These are phyloP conservation scores for Crithidia fasciculata DNA, from an alignment of 208 protist species.

Conservation along the genomic window DNA sequence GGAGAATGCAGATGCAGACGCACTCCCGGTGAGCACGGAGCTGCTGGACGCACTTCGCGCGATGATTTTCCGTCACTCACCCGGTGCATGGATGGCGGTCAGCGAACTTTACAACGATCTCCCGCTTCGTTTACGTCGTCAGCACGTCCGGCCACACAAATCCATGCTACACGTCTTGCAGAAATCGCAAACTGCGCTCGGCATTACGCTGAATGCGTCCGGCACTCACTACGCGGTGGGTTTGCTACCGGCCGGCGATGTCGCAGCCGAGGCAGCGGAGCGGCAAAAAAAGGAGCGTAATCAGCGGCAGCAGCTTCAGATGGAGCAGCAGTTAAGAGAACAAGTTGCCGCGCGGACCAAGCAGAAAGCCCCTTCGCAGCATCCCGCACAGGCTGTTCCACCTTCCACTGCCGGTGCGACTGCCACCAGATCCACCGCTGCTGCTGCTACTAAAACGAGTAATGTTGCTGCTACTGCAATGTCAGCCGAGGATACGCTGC, in stretches of 20 bases:
- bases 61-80: conserved; percentile 14
- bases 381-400: too few species aligned
- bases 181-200: conserved; percentile 37
- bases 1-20: neutral
- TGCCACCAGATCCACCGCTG: too few species aligned
- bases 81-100: conserved; percentile 60
- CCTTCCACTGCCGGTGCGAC: too few species aligned
- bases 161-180: conserved; percentile 66
- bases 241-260: conserved; percentile 5
- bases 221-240: conserved; percentile 70
- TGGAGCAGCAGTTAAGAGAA: too few species aligned
- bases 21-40: conserved; percentile 13
- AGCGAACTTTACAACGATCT: conserved; percentile 74
- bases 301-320: neutral
- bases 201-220: conserved; percentile 52
- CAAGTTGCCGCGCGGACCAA: too few species aligned
- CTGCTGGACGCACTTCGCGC: conserved; percentile 27
- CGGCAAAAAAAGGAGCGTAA: neutral
- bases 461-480: too few species aligned
- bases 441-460: too few species aligned
- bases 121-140: conserved; percentile 45
- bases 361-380: too few species aligned
- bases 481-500: too few species aligned
- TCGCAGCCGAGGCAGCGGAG: conserved; percentile 2
- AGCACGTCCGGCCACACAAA: conserved; percentile 80